These are phyloP conservation scores for Marasmius fiardii DNA, from an alignment of 1,284 basidiomycete species.

Conservation along the genomic window DNA sequence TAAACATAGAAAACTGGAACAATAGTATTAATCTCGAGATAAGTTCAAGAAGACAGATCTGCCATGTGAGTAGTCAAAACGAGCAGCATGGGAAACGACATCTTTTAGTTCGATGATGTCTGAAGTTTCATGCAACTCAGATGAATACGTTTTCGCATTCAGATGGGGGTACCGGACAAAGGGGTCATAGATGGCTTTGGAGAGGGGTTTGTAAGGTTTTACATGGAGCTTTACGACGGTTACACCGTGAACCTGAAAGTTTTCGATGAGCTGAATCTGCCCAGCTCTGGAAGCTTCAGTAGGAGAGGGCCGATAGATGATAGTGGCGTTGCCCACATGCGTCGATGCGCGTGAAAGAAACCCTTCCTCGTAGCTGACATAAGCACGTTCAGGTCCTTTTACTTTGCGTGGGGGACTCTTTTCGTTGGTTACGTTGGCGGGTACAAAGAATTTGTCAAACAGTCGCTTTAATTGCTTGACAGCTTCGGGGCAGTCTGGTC, in stretches of 20 bases:
- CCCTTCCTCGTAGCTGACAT: slow-evolving; percentile 13
- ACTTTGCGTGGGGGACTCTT: background rate
- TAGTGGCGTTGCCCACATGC: slow-evolving; percentile 16
- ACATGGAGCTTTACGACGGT: background rate
- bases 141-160: background rate
- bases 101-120: background rate
- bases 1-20: too few species aligned
- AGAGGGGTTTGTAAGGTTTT: background rate
- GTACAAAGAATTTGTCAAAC: slow-evolving; percentile 18
- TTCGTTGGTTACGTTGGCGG: background rate
- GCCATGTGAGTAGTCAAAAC: background rate
- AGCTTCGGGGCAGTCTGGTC: slow-evolving; percentile 17
- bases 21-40: background rate
- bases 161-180: background rate
- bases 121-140: background rate
- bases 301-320: background rate
- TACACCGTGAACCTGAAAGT: background rate
- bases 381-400: slow-evolving; percentile 9
- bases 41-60: background rate
- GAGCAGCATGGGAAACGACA: background rate
- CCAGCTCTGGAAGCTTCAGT: background rate
- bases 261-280: background rate
- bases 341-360: slow-evolving; percentile 12
- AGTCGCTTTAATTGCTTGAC: slow-evolving; percentile 18
- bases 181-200: background rate